A percentile compares a stretch with the other conserved stretches of the same genome.
phyloP scores from a whole-genome alignment of 108 stramenopile genomes.

The Poteriospumella lacustris region DNA sequence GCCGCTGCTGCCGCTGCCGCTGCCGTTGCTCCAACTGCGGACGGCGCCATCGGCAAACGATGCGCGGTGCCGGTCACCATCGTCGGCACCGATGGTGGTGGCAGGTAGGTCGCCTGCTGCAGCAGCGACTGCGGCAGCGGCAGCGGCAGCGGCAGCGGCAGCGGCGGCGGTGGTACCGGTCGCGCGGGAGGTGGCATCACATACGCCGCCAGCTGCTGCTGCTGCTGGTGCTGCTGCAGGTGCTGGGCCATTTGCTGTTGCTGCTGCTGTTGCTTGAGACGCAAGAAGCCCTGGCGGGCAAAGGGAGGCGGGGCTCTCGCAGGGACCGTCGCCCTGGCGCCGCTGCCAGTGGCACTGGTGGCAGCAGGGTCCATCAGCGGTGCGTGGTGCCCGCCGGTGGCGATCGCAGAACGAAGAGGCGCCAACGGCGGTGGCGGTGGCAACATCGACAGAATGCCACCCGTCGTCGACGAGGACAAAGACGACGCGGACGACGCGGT shows the following conservation, averaged over 20 bases:
- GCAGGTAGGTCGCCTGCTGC: too few relatives aligned
- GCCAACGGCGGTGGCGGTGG: not conserved
- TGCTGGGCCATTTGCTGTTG: too few relatives aligned
- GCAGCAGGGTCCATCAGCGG: too few relatives aligned
- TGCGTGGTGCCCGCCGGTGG: too few relatives aligned
- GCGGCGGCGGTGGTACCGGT: not conserved
- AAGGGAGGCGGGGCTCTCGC: not conserved
- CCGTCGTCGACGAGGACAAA: not conserved
- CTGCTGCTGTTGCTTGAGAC: not conserved
- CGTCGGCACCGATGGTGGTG: too few relatives aligned
- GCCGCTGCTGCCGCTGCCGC: too few relatives aligned
- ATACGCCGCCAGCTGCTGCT: not conserved
- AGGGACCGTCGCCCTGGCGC: not conserved
- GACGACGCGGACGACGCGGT: not conserved
- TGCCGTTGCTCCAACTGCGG: too few relatives aligned
- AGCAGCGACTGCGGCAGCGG: too few relatives aligned
- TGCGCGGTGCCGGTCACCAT: too few relatives aligned
- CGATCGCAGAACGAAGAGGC: not conserved
- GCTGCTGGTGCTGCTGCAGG: conserved; percentile 13
- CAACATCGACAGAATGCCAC: not conserved
- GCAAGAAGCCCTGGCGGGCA: not conserved
- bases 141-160: not conserved
- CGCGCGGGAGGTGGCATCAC: not conserved
- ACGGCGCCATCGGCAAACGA: too few relatives aligned
- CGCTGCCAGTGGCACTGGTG: not conserved